A percentile compares a stretch with the other conserved stretches of the same genome.
Evolutionary conservation across 345 rosid genomes (phyloP).

Genomic region (Salix arbutifolia): DNA sequence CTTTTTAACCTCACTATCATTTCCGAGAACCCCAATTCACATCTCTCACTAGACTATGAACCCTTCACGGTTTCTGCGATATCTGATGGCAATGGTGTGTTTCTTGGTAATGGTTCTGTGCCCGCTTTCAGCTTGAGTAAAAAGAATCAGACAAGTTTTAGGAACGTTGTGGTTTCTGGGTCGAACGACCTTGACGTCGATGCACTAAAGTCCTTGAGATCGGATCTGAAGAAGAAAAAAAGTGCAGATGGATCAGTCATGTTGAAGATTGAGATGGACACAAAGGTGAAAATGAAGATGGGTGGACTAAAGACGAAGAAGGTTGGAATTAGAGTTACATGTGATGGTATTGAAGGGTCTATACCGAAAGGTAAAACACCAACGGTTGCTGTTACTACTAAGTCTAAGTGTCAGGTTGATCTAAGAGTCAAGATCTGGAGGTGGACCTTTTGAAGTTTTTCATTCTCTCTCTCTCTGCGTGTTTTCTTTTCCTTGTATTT

Average conservation of each 20-base stretch:
- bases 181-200: constrained; percentile 67
- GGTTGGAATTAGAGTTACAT: constrained; percentile 68
- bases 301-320: constrained; percentile 64
- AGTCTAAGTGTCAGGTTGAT: constrained; percentile 73
- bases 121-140: constrained; percentile 52
- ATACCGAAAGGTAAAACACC: constrained; percentile 73
- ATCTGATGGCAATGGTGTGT: constrained; percentile 36
- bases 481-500: neutral
- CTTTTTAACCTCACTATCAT: constrained; percentile 75
- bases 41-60: constrained; percentile 61
- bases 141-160: constrained; percentile 58
- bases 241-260: constrained; percentile 29
- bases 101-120: constrained; percentile 67
- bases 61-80: constrained; percentile 47
- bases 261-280: constrained; percentile 54
- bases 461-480: neutral
- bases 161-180: constrained; percentile 46
- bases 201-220: constrained; percentile 45
- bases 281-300: constrained; percentile 55
- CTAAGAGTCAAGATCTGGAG: constrained; percentile 89
- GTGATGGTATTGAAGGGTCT: constrained; percentile 60
- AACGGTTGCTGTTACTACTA: constrained; percentile 43
- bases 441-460: constrained; percentile 47
- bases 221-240: constrained; percentile 63
- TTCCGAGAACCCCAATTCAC: constrained; percentile 73